Evolutionary conservation across 306 rosid species (phyloP).

Genomic region (Quercus dentata): DNA sequence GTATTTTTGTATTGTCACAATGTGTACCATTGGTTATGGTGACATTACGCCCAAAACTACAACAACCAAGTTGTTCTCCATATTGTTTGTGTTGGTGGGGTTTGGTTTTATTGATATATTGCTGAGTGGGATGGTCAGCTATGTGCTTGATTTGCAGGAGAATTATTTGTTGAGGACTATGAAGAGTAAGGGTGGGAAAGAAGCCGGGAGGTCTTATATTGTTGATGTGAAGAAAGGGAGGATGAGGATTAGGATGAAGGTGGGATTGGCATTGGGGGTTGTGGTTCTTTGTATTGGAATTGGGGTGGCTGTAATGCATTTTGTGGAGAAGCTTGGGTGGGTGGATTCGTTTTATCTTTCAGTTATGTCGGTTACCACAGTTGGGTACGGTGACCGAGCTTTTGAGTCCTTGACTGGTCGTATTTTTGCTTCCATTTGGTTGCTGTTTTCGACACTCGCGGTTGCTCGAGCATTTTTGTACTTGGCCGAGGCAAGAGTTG

Average conservation of each 20-base stretch:
- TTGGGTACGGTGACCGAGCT: constrained; percentile 86
- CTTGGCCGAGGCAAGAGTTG: constrained; percentile 97
- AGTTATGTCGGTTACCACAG: constrained; percentile 96
- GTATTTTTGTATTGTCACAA: constrained; percentile 91
- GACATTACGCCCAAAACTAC: constrained; percentile 81
- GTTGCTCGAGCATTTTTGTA: constrained; percentile 90
- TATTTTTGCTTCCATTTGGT: constrained; percentile 85
- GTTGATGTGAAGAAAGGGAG: constrained; percentile 95
- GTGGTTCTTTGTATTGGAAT: constrained; percentile 84
- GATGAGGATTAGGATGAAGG: constrained; percentile 98
- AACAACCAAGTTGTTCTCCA: constrained; percentile 71
- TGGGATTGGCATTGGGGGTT: constrained; percentile 84
- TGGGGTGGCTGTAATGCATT: constrained; percentile 84
- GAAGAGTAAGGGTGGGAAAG: constrained; percentile 51
- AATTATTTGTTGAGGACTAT: constrained; percentile 58
- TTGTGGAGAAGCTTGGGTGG: constrained; percentile 81
- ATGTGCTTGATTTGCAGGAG: constrained; percentile 95
- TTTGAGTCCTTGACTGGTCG: constrained; percentile 77
- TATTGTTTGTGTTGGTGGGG: constrained; percentile 83
- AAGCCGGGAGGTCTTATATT: constrained; percentile 49
- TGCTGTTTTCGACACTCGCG: constrained; percentile 89
- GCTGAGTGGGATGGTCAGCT: constrained; percentile 85
- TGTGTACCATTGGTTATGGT: constrained; percentile 97
- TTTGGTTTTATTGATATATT: constrained; percentile 89
- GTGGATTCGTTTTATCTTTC: constrained; percentile 91